Conservation (phyloP, 1,139 yeast genomes). For the Zygosaccharomyces sapae region DNA sequence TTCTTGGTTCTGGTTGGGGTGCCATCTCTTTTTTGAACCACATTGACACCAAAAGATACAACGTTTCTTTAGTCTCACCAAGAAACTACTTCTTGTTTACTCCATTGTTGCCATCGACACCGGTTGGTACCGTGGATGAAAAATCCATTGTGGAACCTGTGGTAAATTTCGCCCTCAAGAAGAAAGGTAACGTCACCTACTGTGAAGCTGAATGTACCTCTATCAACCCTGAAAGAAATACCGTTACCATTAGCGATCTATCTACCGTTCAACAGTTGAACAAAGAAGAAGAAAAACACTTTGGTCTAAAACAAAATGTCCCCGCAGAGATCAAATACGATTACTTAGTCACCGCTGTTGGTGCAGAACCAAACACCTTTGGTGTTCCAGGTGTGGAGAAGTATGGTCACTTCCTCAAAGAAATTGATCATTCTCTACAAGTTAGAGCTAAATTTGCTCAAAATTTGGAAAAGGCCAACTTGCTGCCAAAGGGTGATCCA, state of each 20-base stretch:
- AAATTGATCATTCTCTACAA: slow-evolving; percentile 73
- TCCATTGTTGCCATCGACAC: slow-evolving; percentile 87
- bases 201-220: slow-evolving; percentile 89
- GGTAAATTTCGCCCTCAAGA: slow-evolving; percentile 66
- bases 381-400: slow-evolving; percentile 79
- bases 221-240: slow-evolving; percentile 65
- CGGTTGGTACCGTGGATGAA: slow-evolving; percentile 87
- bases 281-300: slow-evolving; percentile 26
- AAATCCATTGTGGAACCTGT: slow-evolving; percentile 89
- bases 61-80: slow-evolving; percentile 87
- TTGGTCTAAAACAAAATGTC: slow-evolving; percentile 37
- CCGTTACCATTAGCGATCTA: slow-evolving; percentile 48
- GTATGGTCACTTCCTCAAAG: slow-evolving; percentile 79
- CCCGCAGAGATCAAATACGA: slow-evolving; percentile 51
- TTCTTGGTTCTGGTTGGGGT: slow-evolving; percentile 96
- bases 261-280: slow-evolving; percentile 39
- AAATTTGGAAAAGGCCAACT: slow-evolving; percentile 68
- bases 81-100: slow-evolving; percentile 93
- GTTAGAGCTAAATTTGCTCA: slow-evolving; percentile 74
- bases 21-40: slow-evolving; percentile 78
- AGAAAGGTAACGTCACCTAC: slow-evolving; percentile 74
- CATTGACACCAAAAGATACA: slow-evolving; percentile 81
- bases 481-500: slow-evolving; percentile 68
- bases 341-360: slow-evolving; percentile 75
- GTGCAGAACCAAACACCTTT: slow-evolving; percentile 79